Conservation (phyloP, 768 basidiomycete species). For the Candolleomyces eurysporus region DNA sequence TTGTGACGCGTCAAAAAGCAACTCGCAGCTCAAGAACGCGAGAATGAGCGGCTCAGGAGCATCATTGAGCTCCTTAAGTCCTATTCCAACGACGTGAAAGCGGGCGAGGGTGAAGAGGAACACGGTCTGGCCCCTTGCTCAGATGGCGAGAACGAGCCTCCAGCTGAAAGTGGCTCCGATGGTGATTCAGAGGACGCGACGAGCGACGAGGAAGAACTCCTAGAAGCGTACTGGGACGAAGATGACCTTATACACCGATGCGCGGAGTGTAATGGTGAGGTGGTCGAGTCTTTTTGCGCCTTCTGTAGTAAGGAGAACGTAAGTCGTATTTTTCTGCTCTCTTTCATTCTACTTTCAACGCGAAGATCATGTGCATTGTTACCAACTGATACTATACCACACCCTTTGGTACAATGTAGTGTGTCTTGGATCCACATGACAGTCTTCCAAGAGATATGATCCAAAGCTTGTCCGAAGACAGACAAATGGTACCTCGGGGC, state of each 20-base stretch:
- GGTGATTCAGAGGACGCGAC: not conserved
- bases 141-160: not conserved
- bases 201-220: not conserved
- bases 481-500: slow-evolving; percentile 23
- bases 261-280: slow-evolving; percentile 27
- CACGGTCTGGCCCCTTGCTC: not conserved
- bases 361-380: too few relatives aligned
- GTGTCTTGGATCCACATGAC: not conserved
- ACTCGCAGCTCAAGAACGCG: not conserved
- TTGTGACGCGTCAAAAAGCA: too few relatives aligned
- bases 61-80: not conserved
- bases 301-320: slow-evolving; percentile 19
- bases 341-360: not conserved
- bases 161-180: not conserved
- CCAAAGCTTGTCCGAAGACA: slow-evolving; percentile 21
- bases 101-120: not conserved
- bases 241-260: slow-evolving; percentile 22
- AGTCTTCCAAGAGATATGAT: slow-evolving; percentile 8
- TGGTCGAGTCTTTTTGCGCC: slow-evolving; percentile 26
- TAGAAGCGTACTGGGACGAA: slow-evolving; percentile 15
- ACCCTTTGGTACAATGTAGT: not conserved
- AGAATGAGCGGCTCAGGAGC: not conserved
- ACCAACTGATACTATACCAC: not conserved
- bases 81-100: not conserved
- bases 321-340: slow-evolving; percentile 2